Evolutionary conservation across 2,329 filamentous ascomycete species (phyloP).

Genomic region (Moelleriella libera): DNA sequence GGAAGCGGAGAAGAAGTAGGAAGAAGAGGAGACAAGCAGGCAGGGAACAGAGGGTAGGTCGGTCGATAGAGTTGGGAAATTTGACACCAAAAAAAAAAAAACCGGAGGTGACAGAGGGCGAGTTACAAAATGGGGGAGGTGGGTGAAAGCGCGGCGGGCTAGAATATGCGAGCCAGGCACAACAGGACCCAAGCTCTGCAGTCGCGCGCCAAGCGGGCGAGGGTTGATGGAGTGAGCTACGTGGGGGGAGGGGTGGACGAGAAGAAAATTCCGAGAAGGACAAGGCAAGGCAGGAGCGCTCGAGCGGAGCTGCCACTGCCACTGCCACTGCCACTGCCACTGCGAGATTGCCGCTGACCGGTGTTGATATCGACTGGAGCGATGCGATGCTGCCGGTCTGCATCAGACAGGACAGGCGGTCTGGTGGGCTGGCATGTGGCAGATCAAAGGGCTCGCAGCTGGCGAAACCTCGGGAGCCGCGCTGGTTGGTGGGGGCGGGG

Average conservation of each 20-base stretch:
- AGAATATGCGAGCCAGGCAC: neutral
- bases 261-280: neutral
- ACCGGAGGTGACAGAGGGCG: constrained; percentile 7
- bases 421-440: neutral
- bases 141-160: constrained; percentile 3
- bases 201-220: no score
- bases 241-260: no score
- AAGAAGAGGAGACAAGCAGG: constrained; percentile 14
- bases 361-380: neutral
- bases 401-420: neutral
- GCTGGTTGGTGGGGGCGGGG: neutral
- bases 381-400: neutral
- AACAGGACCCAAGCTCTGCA: neutral
- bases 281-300: neutral
- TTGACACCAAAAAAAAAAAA: constrained; percentile 5
- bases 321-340: neutral
- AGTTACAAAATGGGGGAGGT: constrained; percentile 11
- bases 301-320: neutral
- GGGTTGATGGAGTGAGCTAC: no score
- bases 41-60: constrained; percentile 9
- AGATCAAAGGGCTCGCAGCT: neutral
- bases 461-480: neutral
- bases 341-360: no score
- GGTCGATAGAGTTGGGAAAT: neutral
- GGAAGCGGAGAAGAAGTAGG: constrained; percentile 11